Evolutionary conservation across 2,329 filamentous ascomycete genomes (phyloP).

Genomic region (Diaporthe ampelina): DNA sequence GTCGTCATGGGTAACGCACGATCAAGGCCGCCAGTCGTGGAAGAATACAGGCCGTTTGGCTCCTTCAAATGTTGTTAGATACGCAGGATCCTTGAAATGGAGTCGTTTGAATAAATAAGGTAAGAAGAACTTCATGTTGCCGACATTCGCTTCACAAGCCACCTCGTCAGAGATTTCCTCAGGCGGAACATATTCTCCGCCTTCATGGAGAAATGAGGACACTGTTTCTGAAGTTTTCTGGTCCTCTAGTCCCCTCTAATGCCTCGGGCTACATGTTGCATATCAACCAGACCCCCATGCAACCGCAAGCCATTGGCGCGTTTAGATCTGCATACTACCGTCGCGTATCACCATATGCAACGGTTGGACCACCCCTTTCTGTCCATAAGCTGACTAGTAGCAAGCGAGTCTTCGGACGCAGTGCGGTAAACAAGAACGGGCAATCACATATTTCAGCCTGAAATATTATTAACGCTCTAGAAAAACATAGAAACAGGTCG

Average conservation of each 20-base stretch:
- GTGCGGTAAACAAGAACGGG: not conserved
- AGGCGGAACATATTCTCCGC: not conserved
- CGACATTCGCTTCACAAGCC: not conserved
- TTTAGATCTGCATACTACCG: not conserved
- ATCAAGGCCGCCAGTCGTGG: too few species aligned
- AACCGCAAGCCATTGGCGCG: slow-evolving; percentile 5
- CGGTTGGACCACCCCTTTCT: slow-evolving; percentile 4
- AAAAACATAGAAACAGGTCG: not conserved
- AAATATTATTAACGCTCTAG: not conserved
- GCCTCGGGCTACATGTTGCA: not conserved
- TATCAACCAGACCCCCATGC: not conserved
- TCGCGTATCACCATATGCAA: slow-evolving; percentile 27
- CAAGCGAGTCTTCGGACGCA: not conserved
- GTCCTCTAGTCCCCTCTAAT: not conserved
- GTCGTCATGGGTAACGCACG: not conserved
- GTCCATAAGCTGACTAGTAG: not conserved
- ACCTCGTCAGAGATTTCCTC: not conserved
- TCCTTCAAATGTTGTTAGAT: not conserved
- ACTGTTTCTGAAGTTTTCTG: not conserved
- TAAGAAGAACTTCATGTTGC: not conserved
- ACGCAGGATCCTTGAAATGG: not conserved
- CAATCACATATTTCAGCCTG: slow-evolving; percentile 1
- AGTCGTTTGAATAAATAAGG: not conserved
- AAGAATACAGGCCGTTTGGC: not conserved
- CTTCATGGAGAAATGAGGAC: not conserved